Conservation (phyloP, 805 yeast genomes). For the Wickerhamomyces pijperi region DNA sequence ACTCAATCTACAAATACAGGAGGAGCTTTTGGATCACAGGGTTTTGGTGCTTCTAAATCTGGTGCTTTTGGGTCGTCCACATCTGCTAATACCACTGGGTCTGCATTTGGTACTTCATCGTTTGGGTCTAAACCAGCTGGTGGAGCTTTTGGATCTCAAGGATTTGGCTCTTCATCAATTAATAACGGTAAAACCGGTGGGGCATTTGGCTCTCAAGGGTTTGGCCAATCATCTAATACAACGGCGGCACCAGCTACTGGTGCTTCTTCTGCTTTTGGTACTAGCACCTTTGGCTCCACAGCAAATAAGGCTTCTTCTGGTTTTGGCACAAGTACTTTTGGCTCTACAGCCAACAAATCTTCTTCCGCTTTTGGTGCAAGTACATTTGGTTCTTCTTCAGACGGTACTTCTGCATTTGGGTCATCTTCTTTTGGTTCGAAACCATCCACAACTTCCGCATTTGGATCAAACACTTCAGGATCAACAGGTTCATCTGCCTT, state of each 20-base stretch:
- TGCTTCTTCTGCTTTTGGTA: constrained; percentile 7
- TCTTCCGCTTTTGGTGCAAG: constrained; percentile 2
- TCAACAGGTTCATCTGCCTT: constrained; percentile 5
- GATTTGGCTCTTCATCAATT: constrained; percentile 7
- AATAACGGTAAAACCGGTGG: constrained; percentile 1
- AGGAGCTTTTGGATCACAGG: constrained; percentile 1
- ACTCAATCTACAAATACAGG: neutral
- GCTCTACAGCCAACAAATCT: neutral
- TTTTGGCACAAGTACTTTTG: neutral
- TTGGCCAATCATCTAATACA: no score
- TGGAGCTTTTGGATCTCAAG: constrained; percentile 8
- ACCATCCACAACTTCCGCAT: constrained; percentile 1
- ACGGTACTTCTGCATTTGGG: constrained; percentile 12
- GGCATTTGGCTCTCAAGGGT: constrained; percentile 5
- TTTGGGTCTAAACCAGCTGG: neutral
- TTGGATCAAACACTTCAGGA: constrained; percentile 3
- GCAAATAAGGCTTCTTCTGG: neutral
- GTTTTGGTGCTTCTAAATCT: constrained; percentile 7
- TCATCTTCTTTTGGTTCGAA: constrained; percentile 9
- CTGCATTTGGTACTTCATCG: constrained; percentile 1
- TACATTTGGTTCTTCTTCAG: constrained; percentile 7
- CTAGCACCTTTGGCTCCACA: no score
- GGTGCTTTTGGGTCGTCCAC: constrained; percentile 1
- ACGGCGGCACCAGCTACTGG: neutral
- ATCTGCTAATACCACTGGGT: constrained; percentile 5